Evolutionary conservation across 768 basidiomycete genomes (phyloP).

Genomic region (Suillus alpinus): DNA sequence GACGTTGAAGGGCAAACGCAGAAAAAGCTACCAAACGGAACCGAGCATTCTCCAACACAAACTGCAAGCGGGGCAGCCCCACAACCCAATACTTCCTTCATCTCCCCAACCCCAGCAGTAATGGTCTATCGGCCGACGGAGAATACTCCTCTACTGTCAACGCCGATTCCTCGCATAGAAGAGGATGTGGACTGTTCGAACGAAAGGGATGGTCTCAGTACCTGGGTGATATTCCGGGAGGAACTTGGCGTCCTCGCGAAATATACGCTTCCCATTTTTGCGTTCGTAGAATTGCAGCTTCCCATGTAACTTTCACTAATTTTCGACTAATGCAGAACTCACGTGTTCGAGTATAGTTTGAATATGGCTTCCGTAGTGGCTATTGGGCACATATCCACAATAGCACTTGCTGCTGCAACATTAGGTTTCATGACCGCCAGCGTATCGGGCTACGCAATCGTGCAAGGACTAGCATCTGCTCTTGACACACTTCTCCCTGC

Average conservation of each 20-base stretch:
- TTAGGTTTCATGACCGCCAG: slow-evolving; percentile 73
- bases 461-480: slow-evolving; percentile 79
- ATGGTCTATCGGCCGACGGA: slow-evolving; percentile 32
- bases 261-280: slow-evolving; percentile 72
- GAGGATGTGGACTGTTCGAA: slow-evolving; percentile 39
- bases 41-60: not conserved
- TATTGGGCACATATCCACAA: slow-evolving; percentile 89
- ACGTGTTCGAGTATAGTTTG: slow-evolving; percentile 83
- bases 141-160: slow-evolving; percentile 53
- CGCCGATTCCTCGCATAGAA: slow-evolving; percentile 54
- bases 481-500: slow-evolving; percentile 93
- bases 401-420: slow-evolving; percentile 81
- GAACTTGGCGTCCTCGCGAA: slow-evolving; percentile 56
- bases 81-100: slow-evolving; percentile 13
- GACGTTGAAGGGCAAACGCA: not conserved
- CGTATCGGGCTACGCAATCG: slow-evolving; percentile 56
- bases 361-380: slow-evolving; percentile 80
- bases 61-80: not conserved
- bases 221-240: slow-evolving; percentile 45
- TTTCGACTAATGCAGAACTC: slow-evolving; percentile 46
- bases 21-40: not conserved
- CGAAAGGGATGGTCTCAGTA: slow-evolving; percentile 20
- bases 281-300: slow-evolving; percentile 41
- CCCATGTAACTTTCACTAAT: slow-evolving; percentile 5
- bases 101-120: not conserved